These are phyloP conservation scores for Adansonia digitata DNA, from an alignment of 345 rosid genomes.

Conservation along the genomic window DNA sequence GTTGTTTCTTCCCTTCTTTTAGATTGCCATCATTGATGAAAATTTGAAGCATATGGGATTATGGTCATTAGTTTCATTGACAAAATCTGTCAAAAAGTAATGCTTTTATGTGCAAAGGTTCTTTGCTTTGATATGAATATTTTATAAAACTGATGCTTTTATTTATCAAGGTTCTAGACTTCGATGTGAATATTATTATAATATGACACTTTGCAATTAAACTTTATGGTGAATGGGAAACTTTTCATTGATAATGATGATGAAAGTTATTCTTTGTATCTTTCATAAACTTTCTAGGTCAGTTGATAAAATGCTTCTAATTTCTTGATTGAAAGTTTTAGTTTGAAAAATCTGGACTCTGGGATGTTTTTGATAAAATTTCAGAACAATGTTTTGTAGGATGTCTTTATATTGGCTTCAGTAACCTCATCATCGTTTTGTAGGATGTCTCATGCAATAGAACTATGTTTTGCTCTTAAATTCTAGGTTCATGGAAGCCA, in stretches of 20 bases:
- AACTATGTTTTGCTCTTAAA: not conserved
- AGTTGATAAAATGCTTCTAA: not conserved
- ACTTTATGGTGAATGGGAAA: not conserved
- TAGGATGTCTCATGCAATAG: not conserved
- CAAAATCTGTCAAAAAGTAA: too few relatives aligned
- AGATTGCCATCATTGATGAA: not conserved
- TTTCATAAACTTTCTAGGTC: not conserved
- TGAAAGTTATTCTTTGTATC: not conserved
- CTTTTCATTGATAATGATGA: not conserved
- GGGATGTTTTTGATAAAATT: not conserved
- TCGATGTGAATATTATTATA: not conserved
- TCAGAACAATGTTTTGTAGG: too few relatives aligned
- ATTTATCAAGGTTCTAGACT: too few relatives aligned
- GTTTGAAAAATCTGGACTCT: not conserved
- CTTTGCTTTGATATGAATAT: not conserved
- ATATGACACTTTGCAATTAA: not conserved
- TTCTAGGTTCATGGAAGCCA: not conserved
- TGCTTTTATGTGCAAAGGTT: not conserved
- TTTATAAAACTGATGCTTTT: too few relatives aligned
- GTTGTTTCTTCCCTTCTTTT: not conserved
- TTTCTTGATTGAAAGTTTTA: not conserved
- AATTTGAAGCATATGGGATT: not conserved
- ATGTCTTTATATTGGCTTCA: not conserved
- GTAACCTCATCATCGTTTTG: not conserved
- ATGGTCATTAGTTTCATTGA: not conserved